Evolutionary conservation across 805 yeast genomes (phyloP), one percentile per base, ranked within the genome.

Genomic region (Wickerhamiella sergipiensis): DNA sequence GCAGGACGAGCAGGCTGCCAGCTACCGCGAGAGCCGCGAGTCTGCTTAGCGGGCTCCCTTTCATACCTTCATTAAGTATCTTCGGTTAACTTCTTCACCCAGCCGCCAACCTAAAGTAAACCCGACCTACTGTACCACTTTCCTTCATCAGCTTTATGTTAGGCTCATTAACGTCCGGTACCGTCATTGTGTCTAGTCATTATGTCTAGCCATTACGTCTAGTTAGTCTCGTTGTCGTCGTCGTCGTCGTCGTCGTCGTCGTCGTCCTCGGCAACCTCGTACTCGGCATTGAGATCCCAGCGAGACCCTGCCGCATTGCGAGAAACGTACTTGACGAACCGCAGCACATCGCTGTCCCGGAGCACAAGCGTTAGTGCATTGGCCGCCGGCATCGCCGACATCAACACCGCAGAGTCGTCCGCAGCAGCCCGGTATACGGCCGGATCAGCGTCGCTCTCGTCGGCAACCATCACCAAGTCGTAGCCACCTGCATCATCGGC

Each of bases 291-390:
- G 42, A 92, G 71, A 63, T 92, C 99, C 95, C 95, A 92, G 63
- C 98, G 74, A 42, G 92, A 81, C 1, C 97, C 95, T 53, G 80
- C 80, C 6, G 97, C 96, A 55, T 78, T 78, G 65, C 78, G 78
- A 61, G 95, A 85, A 18, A 90, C 90, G 60, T 92, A 92, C 64
- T 92, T 92, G 59, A 92, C 80, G 66, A 92, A 92, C 65, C 89
- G 84, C 67, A 94, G 70, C n/a, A 90, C 89, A 47, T 81, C 77
- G 8, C 83, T 79, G 62, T 92, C 97, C 60, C 97, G 73, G 56
- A 85, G 72, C 71, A 87, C 85, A 51, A 92, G 65, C 24, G 78
- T 76, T 53, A 92, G 69, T 45, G 78, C 76, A 64, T 92, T 94
- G 90, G 95, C 86, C 51, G 76, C 70, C 6, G 97, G 94, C 60